phyloP scores from a whole-genome alignment of 106 monocot species.

The Allium sativum region DNA sequence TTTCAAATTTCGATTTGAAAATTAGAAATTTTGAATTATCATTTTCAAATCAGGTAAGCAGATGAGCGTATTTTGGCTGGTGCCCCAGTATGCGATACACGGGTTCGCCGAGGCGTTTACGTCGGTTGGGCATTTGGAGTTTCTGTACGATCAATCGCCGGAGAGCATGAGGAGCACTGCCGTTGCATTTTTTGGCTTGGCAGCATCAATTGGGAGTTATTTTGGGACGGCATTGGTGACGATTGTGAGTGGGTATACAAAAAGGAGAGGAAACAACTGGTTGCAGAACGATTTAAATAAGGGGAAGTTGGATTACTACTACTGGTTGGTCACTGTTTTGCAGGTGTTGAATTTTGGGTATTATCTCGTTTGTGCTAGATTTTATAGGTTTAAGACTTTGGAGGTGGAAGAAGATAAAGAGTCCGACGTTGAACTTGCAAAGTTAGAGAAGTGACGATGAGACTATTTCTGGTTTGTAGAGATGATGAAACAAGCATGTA shows the following conservation, averaged over 20 bases:
- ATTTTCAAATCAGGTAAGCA: background rate
- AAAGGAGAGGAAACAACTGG: slow-evolving; percentile 29
- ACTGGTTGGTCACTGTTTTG: slow-evolving; percentile 29
- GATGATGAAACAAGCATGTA: too few relatives aligned
- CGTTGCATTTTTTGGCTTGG: slow-evolving; percentile 49
- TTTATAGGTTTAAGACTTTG: slow-evolving; percentile 27
- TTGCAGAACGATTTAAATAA: slow-evolving; percentile 33
- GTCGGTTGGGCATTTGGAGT: slow-evolving; percentile 25
- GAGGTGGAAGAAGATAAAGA: slow-evolving; percentile 4
- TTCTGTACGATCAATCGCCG: slow-evolving; percentile 69
- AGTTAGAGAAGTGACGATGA: too few relatives aligned
- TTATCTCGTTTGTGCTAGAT: slow-evolving; percentile 15
- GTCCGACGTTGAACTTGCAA: background rate
- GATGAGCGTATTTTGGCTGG: background rate
- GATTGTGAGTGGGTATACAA: slow-evolving; percentile 29
- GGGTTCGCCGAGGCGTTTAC: slow-evolving; percentile 1
- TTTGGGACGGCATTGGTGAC: slow-evolving; percentile 44
- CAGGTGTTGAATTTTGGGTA: slow-evolving; percentile 25
- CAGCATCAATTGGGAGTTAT: slow-evolving; percentile 41
- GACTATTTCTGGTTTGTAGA: too few relatives aligned
- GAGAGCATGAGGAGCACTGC: slow-evolving; percentile 76
- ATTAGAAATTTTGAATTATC: too few relatives aligned
- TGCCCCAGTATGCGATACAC: background rate
- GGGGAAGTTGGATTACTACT: slow-evolving; percentile 31
- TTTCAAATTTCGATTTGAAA: too few relatives aligned